A percentile compares a stretch with the other conserved stretches of the same genome.
Evolutionary conservation across 768 basidiomycete genomes (phyloP).

Genomic region (Russula griseocarnosa): DNA sequence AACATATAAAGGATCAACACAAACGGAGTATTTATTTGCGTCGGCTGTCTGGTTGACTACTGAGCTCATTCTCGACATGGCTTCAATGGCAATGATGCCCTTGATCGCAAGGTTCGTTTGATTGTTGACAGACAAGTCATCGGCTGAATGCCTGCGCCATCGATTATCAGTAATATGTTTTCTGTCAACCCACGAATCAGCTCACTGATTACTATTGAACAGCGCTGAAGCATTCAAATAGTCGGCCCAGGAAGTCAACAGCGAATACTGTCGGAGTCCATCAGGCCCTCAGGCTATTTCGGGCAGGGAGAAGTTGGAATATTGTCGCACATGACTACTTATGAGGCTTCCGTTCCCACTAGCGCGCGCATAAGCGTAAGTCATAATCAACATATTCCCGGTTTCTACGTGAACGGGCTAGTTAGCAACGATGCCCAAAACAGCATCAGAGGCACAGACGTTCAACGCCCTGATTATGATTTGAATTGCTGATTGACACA

Average conservation of each 20-base stretch:
- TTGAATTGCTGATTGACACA: slow-evolving; percentile 8
- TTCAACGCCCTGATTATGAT: slow-evolving; percentile 16
- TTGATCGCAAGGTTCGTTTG: slow-evolving; percentile 71
- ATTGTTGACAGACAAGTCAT: slow-evolving; percentile 37
- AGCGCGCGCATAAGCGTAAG: slow-evolving; percentile 31
- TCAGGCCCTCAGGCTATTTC: background rate
- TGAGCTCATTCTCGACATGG: slow-evolving; percentile 54
- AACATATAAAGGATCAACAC: slow-evolving; percentile 8
- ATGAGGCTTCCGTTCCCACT: slow-evolving; percentile 32
- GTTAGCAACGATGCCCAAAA: no score
- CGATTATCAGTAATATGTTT: slow-evolving; percentile 29
- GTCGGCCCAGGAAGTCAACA: slow-evolving; percentile 35
- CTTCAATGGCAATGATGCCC: slow-evolving; percentile 62
- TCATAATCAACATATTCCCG: slow-evolving; percentile 39
- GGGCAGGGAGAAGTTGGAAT: background rate
- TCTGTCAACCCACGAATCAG: slow-evolving; percentile 45
- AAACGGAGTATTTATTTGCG: slow-evolving; percentile 31
- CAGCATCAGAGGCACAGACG: slow-evolving; percentile 4
- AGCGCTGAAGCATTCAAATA: slow-evolving; percentile 39
- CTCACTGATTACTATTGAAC: slow-evolving; percentile 51
- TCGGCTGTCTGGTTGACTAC: slow-evolving; percentile 28
- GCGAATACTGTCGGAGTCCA: slow-evolving; percentile 27
- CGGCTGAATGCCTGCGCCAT: slow-evolving; percentile 19
- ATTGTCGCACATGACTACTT: slow-evolving; percentile 27
- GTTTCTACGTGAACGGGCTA: no score